Evolutionary conservation across 2,329 filamentous ascomycete species (phyloP), one percentile per base, ranked within the genome.

Genomic region (Ophiostoma angusticollis): DNA sequence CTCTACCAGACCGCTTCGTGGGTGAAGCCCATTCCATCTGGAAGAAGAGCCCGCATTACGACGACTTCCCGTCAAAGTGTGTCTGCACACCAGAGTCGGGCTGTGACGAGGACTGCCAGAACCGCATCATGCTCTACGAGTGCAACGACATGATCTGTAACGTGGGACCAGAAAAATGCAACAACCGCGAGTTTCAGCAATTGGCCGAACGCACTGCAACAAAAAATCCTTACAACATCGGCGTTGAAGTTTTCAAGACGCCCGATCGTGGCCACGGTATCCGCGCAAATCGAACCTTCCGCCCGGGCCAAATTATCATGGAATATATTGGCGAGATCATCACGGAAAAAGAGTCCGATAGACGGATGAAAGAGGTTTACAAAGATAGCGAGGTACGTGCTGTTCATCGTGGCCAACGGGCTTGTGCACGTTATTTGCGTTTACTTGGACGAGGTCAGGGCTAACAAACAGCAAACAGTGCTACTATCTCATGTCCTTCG

Each of bases 251-350:
- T 29, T 77, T 94, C 60, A 87, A 94, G 63, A 96, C 91, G 1
- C 62, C 67, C 16, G 83, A 93, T 59, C 78, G 87, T 42, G 91
- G 91, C 21, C 87, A 89, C 56, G 91, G 91, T 37, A 85, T 98
- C 35, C 80, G 91, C 45, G 84, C 83, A 55, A 94, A 89, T 60
- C 78, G 91, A 33, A 80, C 78, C 45, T 98, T 96, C 57, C 69
- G 79, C 41, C 75, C 87, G 1, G 78, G 89, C 52, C 86, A 96
- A 62, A 93, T 98, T 56, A 96, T 98, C 54, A 89, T 96, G 63
- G 91, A 98, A 55, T 98, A 98, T 55, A 89, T 87, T 0, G 91
- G 91, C 29, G 91, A 98, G 60, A 95, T 98, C 50, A 93, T 98
- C 53, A 95, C 86, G 0, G 85, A 93, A 54, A 78, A 80, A 22